Percentiles rank a stretch among this genome's conserved stretches.
Evolutionary conservation across 768 basidiomycete species (phyloP).

Genomic region (Boletus subparvulus): DNA sequence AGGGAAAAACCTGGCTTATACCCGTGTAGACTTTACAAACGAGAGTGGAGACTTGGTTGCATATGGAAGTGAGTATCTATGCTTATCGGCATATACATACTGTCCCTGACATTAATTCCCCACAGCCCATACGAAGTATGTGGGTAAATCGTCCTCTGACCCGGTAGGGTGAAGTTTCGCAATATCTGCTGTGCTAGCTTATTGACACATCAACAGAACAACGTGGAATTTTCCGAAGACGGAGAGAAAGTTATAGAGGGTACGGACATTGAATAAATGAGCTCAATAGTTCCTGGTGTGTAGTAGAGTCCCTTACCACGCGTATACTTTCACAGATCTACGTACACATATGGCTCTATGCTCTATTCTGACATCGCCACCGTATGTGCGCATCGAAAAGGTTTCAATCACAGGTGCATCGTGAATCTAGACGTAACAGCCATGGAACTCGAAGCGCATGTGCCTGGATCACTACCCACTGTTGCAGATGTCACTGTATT

Average conservation of each 20-base stretch:
- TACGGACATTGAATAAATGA: conserved; percentile 13
- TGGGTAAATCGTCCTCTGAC: conserved; percentile 62
- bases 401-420: too few species aligned
- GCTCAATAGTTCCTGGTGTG: not conserved
- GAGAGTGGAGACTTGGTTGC: conserved; percentile 68
- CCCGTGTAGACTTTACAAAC: conserved; percentile 72
- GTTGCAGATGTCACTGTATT: too few species aligned
- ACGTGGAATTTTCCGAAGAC: conserved; percentile 77
- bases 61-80: conserved; percentile 64
- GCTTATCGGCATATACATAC: too few species aligned
- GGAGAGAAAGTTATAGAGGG: conserved; percentile 72
- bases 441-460: too few species aligned
- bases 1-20: conserved; percentile 82
- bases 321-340: not conserved
- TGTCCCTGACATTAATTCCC: not conserved
- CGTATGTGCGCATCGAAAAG: too few species aligned
- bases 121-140: conserved; percentile 81
- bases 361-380: too few species aligned
- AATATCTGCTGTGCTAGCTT: not conserved
- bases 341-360: too few species aligned
- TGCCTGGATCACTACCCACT: too few species aligned
- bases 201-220: conserved; percentile 45
- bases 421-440: too few species aligned
- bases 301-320: not conserved
- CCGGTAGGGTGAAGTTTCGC: conserved; percentile 29